phyloP scores from a whole-genome alignment of 202 grass and related monocot genomes.

The Elaeis oleifera region DNA sequence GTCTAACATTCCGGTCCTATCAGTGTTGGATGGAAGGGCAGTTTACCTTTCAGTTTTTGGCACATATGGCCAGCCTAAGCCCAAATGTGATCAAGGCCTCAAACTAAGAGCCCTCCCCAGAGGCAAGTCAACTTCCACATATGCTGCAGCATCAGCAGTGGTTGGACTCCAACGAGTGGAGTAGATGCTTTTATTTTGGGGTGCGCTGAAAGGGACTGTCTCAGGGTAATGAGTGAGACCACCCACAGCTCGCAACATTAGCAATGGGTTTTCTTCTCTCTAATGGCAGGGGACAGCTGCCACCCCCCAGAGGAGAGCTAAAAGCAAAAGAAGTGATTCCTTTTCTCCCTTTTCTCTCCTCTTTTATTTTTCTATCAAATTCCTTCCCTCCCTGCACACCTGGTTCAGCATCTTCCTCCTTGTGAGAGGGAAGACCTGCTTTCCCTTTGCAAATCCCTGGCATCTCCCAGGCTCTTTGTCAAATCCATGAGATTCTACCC shows the following conservation, averaged over 20 bases:
- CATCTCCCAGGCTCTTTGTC: too few relatives aligned
- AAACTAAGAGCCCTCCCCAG: too few relatives aligned
- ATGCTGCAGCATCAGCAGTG: background rate
- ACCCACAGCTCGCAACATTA: background rate
- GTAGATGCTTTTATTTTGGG: background rate
- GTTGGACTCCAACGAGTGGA: background rate
- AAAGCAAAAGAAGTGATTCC: conserved; percentile 17
- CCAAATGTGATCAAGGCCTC: too few relatives aligned
- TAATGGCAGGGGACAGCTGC: conserved; percentile 5
- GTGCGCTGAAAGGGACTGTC: background rate
- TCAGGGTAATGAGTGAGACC: conserved; percentile 18
- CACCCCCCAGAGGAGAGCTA: conserved; percentile 8
- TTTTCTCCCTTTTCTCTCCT: background rate
- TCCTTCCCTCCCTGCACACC: background rate
- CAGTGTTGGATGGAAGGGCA: too few relatives aligned
- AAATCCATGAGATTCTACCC: background rate
- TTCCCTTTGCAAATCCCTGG: background rate
- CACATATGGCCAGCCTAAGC: too few relatives aligned
- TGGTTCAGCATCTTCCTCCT: background rate
- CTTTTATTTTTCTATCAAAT: background rate
- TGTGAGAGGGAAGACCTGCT: background rate
- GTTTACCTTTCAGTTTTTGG: too few relatives aligned
- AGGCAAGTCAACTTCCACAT: too few relatives aligned
- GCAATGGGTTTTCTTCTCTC: background rate
- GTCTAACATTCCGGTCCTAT: too few relatives aligned